Evolutionary conservation across 495 filamentous ascomycete species (phyloP), one percentile per base, ranked within the genome.

Genomic region (Penicillium ochrochloron): DNA sequence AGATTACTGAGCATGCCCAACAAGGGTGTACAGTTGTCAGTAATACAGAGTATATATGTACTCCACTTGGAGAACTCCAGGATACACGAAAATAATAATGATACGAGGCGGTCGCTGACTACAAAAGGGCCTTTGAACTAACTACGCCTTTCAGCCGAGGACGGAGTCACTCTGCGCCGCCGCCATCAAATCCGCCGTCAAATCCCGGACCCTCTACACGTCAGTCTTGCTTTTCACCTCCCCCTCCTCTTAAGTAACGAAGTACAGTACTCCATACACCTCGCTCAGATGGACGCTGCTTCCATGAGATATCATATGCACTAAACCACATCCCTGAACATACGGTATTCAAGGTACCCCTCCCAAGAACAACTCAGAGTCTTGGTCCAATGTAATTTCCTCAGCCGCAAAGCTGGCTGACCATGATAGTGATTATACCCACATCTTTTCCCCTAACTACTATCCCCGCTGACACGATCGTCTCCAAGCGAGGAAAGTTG

Each of bases 301-400:
- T n/a, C n/a, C n/a, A n/a, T 52, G 46, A 60, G 59, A 60, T 53
- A 48, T 62, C 65, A 70, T 65, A 64, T 71, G 69, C 48, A 64
- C 27, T 55, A 62, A 31, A 31, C 44, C 19, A 48, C 9, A 4
- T 41, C 4, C n/a, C 3, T 56, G 31, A n/a, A 56, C 52, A 48
- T 33, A 27, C 25, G 4, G 1, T 27, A 25, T 33, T 41, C 50
- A 55, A 3, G 46, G 15, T 39, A 23, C n/a, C 11, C 15, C 37
- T 5, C 23, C 37, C 35, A 2, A 29, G 25, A 46, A 46, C 48
- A 52, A 31, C 33, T 33, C 31, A 56, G 17, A 2, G 25, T 27
- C 25, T 27, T 27, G 25, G 25, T 27, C 25, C 25, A 27, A 27
- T 27, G 25, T 27, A 27, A 27, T 27, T 27, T 27, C 25, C 27